Base-by-base conservation (phyloP, 345 rosid genomes). In the Salix viminalis region DNA sequence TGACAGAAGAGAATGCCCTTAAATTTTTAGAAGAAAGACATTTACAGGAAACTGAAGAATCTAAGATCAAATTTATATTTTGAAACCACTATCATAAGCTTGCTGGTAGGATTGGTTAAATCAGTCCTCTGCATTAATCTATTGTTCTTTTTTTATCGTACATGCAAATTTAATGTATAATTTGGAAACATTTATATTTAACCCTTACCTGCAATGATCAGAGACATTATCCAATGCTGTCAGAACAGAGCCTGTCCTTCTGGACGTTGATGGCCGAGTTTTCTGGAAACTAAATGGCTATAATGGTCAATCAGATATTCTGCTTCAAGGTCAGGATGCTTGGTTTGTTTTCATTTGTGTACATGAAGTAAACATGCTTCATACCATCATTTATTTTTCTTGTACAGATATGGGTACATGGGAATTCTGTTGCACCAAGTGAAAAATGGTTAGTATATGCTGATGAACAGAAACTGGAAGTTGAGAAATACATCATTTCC, bases 381-480 rank as follows among this genome's bases (percentile, higher is more conserved):
- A 69, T 30, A 28, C 39, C 13, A n/a, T 32, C 15, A 36, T 28
- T 48, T 21, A 26, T 52, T 48, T 37, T 76, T 32, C 24, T 28
- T 76, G 79, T 77, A 77, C 82, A 90, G 97, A 91, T 76, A 6
- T 89, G 48, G 89, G 88, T 46, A 61, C 70, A 70, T 26, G 65
- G 65, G 75, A 79, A 79, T 82, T 85, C 77, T 6, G 84, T 54
- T 77, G 72, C 70, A 13, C 77, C 76, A 4, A 81, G 72, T 34
- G 97, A 91, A 79, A 91, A 88, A 81, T 94, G 97, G 99, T 71
- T 82, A 32, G 69, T 69, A 76, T 92, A 85, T 78, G 82, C 80
- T 71, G 70, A 84, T 62, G 93, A 85, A 82, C 90, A 91, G 80
- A 86, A 84, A 67, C 83, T 77, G 68, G 92, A 83, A 46, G 50